Base-by-base conservation (phyloP, 306 rosid species). In the Macrotyloma uniflorum region DNA sequence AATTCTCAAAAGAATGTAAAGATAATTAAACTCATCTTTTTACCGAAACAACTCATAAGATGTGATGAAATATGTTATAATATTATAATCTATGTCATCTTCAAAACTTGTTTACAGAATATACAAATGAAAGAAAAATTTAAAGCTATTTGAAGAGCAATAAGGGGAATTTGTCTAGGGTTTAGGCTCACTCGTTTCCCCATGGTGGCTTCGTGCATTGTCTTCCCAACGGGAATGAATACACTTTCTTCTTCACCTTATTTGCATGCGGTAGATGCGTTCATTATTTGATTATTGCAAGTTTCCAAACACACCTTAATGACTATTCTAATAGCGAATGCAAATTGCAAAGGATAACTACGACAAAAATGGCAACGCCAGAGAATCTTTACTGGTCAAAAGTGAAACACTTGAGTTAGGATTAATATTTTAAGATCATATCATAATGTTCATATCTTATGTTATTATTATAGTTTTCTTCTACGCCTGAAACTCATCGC, bases 361-460 rank as follows among this genome's bases (percentile, higher is more conserved):
- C 79, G 85, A 62, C 77, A 86, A 81, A 80, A 38, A 74, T 74
- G 72, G 82, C 38, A 54, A 84, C 58, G 80, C 80, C 80, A 78
- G 87, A 82, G 94, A 90, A 90, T 93, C 94, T 90, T 90, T 86
- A 76, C 88, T 77, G 32, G 93, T 85, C 91, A 90, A 90, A 88
- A 85, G 87, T 80, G 78, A 70, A 36, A 46, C 55, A 49, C 57
- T 64, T 82, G 50, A 76, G 67, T 87, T 88, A 67, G 80, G 72
- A 80, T 73, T 72, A 78, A 68, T 74, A 83, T 74, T 86, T 68
- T 72, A 82, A 66, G 58, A 83, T 22, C 69, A 70, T 90, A 63
- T 80, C 26, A 82, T 86, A 79, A 14, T 79, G 38, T 67, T 67
- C 16, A 63, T 32, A 30, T 86, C n/a, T 70, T 66, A 62, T 30